Base-by-base conservation (phyloP, 306 rosid species). In the Vigna hirtella region DNA sequence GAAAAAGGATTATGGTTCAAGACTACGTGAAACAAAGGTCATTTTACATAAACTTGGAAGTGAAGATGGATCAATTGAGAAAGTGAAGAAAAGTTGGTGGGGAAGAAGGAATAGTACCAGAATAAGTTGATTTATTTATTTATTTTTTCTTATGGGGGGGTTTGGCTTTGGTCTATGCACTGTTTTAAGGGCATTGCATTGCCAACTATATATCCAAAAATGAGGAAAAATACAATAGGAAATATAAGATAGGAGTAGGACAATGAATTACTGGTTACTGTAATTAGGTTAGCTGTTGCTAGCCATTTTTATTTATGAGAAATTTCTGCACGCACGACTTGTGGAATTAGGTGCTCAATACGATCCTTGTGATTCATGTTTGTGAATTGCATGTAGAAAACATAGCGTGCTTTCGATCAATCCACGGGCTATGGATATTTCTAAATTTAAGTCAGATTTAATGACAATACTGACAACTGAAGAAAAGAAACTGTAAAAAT, bases 81-180 rank as follows among this genome's bases (percentile, higher is more conserved):
- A 87, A 82, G 89, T 42, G 71, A 95, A 93, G 87, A 93, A 86
- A 85, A 95, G 84, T 42, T 95, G 99, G 99, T 95, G 99, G 99
- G 93, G 85, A 73, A 91, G 99, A 88, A 90, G 92, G 86, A 95
- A 95, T 86, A 93, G 98, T 88, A 67, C 93, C 15, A 88, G 94
- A 90, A 89, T 89, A 70, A 94, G 78, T 87, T 94, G 80, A 89
- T 72, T 72, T 56, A 0, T 32, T 5, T 55, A 2, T 17, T 5
- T 34, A 34, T 30, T 68, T 62, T 72, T 22, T 72, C 32, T 7
- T 72, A 30, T 18, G 63, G 42, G 63, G 42, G 38, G 36, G 52
- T 61, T 67, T 57, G 72, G 57, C 49, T 73, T 84, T 73, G 82
- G 53, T 64, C 58, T 72, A 63, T 79, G 78, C 82, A 75, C 32